phyloP scores from a whole-genome alignment of 345 rosid species.

The Barbarea vulgaris region DNA sequence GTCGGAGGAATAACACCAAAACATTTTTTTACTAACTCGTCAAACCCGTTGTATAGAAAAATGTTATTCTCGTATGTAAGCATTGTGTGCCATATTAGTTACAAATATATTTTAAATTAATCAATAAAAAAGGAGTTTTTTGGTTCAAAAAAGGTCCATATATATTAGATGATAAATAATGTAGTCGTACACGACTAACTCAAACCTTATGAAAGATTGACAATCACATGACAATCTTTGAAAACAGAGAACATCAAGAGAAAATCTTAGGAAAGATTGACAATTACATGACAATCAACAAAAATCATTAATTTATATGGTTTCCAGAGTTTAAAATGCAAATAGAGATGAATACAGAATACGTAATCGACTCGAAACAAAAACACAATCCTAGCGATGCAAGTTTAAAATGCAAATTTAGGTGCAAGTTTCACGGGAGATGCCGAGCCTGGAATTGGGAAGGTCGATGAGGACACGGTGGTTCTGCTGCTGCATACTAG shows the following conservation, averaged over 20 bases:
- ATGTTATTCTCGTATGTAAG: not conserved
- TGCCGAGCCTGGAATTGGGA: conserved; percentile 84
- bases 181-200: no score
- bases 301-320: conserved; percentile 13
- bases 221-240: no score
- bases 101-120: not conserved
- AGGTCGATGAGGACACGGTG: conserved; percentile 79
- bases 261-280: not conserved
- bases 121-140: no score
- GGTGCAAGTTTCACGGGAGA: conserved; percentile 79
- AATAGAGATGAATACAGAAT: not conserved
- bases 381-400: no score
- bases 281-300: not conserved
- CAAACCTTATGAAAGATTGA: no score
- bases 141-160: no score
- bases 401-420: conserved; percentile 35
- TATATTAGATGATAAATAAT: not conserved
- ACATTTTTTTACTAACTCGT: not conserved
- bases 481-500: conserved; percentile 98
- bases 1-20: not conserved
- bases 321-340: not conserved
- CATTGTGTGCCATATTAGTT: not conserved
- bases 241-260: not conserved
- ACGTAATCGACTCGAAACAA: not conserved
- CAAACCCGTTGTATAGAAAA: not conserved